Evolutionary conservation across 164 flowering plant species (phyloP), one percentile per base, ranked within the genome.

Genomic region (Tinospora cordifolia): DNA sequence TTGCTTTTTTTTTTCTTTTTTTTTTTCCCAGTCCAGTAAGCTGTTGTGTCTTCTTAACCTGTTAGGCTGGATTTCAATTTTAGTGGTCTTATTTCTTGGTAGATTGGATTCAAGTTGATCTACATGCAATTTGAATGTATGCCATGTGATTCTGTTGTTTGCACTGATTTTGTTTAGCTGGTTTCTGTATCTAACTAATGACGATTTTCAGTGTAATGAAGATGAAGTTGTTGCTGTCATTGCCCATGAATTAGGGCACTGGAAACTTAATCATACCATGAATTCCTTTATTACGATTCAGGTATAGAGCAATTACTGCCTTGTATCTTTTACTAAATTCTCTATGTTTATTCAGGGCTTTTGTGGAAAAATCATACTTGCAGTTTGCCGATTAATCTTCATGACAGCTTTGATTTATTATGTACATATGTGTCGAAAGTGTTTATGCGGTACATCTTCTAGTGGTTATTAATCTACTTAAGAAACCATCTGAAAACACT

Each of bases 201-300:
- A 44, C 10, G 27, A 39, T 71, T 63, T 78, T 76, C 86, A 95
- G 99, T 95, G 99, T 87, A 83, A 85, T 71, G 93, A 84, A 60
- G 93, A 91, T 69, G 99, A 95, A 81, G 87, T 95, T 82, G 99
- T 90, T 74, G 99, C 99, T 78, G 96, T 95, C 57, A 81, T 95
- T 75, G 97, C 90, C 38, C 99, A 94, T 84, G 99, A 94, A 78
- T 83, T 94, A 67, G 99, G 99, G 49, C 99, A 94, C 71, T 94
- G 99, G 99, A 95, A 95, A 63, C 99, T 92, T 40, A 92, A 87
- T 69, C 98, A 95, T 73, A 92, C 99, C 6, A 82, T 86, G 93
- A 92, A 87, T 75, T 79, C 94, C 21, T 95, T 95, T 75, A 74
- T 92, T 82, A 90, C 97, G 25, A 83, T 92, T 69, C 99, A 95